Evolutionary conservation across 1,284 basidiomycete genomes (phyloP), one percentile per base, ranked within the genome.

Genomic region (Pseudozyma hubeiensis): DNA sequence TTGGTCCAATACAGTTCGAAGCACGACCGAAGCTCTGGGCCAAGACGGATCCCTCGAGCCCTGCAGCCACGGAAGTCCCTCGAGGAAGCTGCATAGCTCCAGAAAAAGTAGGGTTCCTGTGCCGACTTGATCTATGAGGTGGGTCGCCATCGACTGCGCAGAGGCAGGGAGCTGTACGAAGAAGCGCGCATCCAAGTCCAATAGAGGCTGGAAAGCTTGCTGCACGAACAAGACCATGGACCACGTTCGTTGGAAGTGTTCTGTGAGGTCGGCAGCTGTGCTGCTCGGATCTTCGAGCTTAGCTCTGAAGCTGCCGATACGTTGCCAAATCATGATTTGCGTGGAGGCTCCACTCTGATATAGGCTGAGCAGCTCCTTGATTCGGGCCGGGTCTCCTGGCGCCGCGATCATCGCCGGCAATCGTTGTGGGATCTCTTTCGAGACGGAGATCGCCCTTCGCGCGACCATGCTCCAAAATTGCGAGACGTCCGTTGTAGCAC

Each of bases 261-360:
- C 51, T 8, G 50, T 31, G 7, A 73, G 46, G 3, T 56, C 46
- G 14, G 47, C 46, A 24, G 64, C 53, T 7, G 70, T 46, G 24
- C 45, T 40, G 57, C 44, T 48, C 4, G 60, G 53, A 13, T 67
- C 35, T 17, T 67, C 47, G 13, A 73, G 57, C 11, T 46, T 30
- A 0, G 53, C 46, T 17, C 61, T 37, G 33, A 73, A 64, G 53
- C 64, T 73, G 35, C 64, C 70, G 9, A 53, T 64, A 33, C 70
- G 70, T 49, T 64, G 64, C 70, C 70, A 73, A 24, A 61, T 53
- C 70, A 73, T 64, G 47, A 73, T 50, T 34, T 73, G 70, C 9
- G 70, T 55, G 7, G 60, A 50, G 5, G 61, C 64, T 34, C 47
- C 70, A 4, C 45, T 58, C 57, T 73, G 70, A n/a, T 19, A 51